Conservation (phyloP, 2,329 filamentous ascomycete species). For the Sarocladium kiliense region DNA sequence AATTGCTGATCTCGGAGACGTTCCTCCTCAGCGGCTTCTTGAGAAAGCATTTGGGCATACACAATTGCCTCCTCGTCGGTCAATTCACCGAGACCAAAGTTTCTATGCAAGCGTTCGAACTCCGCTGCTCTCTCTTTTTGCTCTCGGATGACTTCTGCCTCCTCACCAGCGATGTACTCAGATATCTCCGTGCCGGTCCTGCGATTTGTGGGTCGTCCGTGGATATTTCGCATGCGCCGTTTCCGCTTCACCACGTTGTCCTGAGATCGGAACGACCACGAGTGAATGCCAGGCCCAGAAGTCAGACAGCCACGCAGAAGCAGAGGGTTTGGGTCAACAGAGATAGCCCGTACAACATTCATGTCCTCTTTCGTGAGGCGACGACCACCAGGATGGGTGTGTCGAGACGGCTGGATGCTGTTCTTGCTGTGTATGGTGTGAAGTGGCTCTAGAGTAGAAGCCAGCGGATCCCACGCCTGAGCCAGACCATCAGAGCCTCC, state of each 20-base stretch:
- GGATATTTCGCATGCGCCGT: slow-evolving; percentile 60
- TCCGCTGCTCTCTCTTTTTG: slow-evolving; percentile 63
- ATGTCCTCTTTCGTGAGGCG: slow-evolving; percentile 51
- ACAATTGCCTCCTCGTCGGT: slow-evolving; percentile 61
- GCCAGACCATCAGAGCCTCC: slow-evolving; percentile 93
- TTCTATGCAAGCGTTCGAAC: slow-evolving; percentile 62
- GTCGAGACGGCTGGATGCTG: slow-evolving; percentile 74
- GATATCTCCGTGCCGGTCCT: slow-evolving; percentile 63
- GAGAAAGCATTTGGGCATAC: slow-evolving; percentile 62
- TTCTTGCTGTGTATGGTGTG: slow-evolving; percentile 84
- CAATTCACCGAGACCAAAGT: slow-evolving; percentile 72
- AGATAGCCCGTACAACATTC: slow-evolving; percentile 52
- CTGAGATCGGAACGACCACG: slow-evolving; percentile 89
- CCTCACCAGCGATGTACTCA: slow-evolving; percentile 83
- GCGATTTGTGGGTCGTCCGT: slow-evolving; percentile 44
- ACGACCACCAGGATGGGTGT: slow-evolving; percentile 56
- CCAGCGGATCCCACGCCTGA: slow-evolving; percentile 94
- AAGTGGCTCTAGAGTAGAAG: slow-evolving; percentile 71
- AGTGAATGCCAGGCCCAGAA: slow-evolving; percentile 80
- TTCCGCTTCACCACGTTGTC: slow-evolving; percentile 72
- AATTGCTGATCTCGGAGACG: slow-evolving; percentile 1
- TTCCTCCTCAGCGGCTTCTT: slow-evolving; percentile 37
- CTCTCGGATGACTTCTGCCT: slow-evolving; percentile 72
- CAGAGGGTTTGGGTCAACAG: slow-evolving; percentile 82
- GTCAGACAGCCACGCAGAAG: slow-evolving; percentile 81